A percentile compares a stretch with the other conserved stretches of the same genome.
phyloP scores from a whole-genome alignment of 2,329 filamentous ascomycete genomes.

The Calycina marina region DNA sequence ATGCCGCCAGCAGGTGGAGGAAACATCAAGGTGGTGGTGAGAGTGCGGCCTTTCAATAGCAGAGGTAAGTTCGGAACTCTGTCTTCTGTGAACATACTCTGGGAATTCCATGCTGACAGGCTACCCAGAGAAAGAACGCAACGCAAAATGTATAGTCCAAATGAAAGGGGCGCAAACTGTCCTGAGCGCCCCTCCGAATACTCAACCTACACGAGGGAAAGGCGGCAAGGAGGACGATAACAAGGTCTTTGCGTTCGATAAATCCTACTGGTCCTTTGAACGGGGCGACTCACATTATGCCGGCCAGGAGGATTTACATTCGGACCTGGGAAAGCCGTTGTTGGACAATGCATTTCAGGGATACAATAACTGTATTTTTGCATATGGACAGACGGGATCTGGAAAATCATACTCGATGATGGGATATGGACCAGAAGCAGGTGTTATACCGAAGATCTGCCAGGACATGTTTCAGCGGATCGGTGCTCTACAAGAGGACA shows the following conservation, averaged over 20 bases:
- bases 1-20: slow-evolving; percentile 45
- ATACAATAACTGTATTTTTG: slow-evolving; percentile 99
- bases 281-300: slow-evolving; percentile 70
- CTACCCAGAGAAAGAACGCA: slow-evolving; percentile 65
- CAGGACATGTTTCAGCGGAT: slow-evolving; percentile 96
- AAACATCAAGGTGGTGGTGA: slow-evolving; percentile 99
- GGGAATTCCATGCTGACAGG: neutral
- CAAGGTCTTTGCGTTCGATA: slow-evolving; percentile 91
- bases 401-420: slow-evolving; percentile 99
- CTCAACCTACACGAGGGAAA: slow-evolving; percentile 41
- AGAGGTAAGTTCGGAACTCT: slow-evolving; percentile 47
- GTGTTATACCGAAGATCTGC: slow-evolving; percentile 94
- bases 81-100: neutral
- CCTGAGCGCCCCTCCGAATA: slow-evolving; percentile 56
- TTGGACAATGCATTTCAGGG: slow-evolving; percentile 96
- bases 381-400: slow-evolving; percentile 94
- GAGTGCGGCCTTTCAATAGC: slow-evolving; percentile 86
- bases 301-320: slow-evolving; percentile 77
- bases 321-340: slow-evolving; percentile 75
- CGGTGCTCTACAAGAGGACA: slow-evolving; percentile 51
- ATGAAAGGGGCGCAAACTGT: slow-evolving; percentile 92
- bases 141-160: slow-evolving; percentile 90
- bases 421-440: slow-evolving; percentile 91
- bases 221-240: slow-evolving; percentile 51
- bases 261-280: slow-evolving; percentile 96